Base-by-base conservation (phyloP, 306 rosid species). In the Crotalaria pallida region DNA sequence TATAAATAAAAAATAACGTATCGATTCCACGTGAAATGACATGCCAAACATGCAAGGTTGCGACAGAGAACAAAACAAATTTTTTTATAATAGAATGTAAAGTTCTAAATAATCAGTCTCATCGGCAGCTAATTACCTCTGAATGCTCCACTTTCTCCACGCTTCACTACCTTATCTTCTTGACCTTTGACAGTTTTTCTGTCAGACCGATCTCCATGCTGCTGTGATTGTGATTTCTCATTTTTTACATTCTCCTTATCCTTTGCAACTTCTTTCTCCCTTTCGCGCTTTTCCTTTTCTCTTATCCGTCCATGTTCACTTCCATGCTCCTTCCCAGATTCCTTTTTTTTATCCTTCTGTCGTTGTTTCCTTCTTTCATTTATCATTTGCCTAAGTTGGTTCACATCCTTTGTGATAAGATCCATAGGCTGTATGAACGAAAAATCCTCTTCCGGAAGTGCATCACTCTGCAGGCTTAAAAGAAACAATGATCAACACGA, bases 371-470 rank as follows among this genome's bases (percentile, higher is more conserved):
- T 85, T 75, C 87, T 85, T 36, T 94, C 97, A 75, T 69, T 88
- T 21, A 94, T 77, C 79, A 91, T 76, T 86, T 87, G 89, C 76
- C 92, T 73, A 44, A 94, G 84, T 79, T 94, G 90, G 68, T 81
- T 66, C 58, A 91, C 91, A 86, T 86, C 92, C 80, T 90, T 94
- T 21, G 97, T 91, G 78, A 94, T 90, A 60, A 94, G 94, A 82
- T 94, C 99, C 76, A 91, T 61, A 68, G 99, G 97, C 76, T 86
- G 88, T 81, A 82, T 60, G 80, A 94, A 87, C 3, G 97, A 90
- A 83, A 94, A 94, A 88, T 94, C 97, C 73, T 94, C 99, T 40
- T 90, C 99, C 82, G 84, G 51, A 47, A 87, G 97, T 67, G 87
- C 76, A 64, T 94, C 99, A 85, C 85, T 84, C 99, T 94, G 84